Base-by-base conservation (phyloP, 306 rosid species). In the Carpinus fangiana region DNA sequence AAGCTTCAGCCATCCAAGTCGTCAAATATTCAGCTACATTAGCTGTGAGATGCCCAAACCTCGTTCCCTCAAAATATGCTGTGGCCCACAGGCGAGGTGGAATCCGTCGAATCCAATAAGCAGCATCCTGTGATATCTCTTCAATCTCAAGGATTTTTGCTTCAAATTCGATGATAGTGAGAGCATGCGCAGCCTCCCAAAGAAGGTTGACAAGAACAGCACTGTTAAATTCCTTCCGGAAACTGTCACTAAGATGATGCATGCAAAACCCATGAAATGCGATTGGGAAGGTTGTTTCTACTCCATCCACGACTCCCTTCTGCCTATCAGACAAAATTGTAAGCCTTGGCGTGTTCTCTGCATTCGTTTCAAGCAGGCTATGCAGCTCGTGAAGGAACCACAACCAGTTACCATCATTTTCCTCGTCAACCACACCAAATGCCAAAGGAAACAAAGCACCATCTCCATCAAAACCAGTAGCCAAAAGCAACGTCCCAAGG, bases 241-340 rank as follows among this genome's bases (percentile, higher is more conserved):
- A 83, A 84, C 89, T 88, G 46, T 82, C 89, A 72, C 82, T 80
- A 57, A 88, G 68, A 72, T 81, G 82, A 72, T 78, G 80, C 91
- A 88, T 65, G 71, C 89, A 88, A 59, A 82, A 88, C 36, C 91
- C 91, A 75, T 88, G 91, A 76, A 85, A 85, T 73, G 89, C 91
- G 69, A 84, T 83, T 16, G 89, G 89, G 78, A 88, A 88, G 76
- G 81, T 81, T 4, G 74, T 72, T 62, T 85, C 87, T 57, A 85
- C 91, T 57, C 86, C 89, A 17, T 88, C 87, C 11, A 85, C 87
- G 51, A 88, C 78, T 23, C 87, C 85, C 66, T 88, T 83, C 56
- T 80, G 86, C 60, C 89, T 81, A 60, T 88, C 89, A 1, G 91
- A 88, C 81, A 88, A 59, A 72, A 88, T 80, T 26, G 91, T 88